Percentiles rank a stretch among this genome's conserved stretches.
Conservation (phyloP, 2,329 filamentous ascomycete species). For the Phyllosticta capitalensis region DNA sequence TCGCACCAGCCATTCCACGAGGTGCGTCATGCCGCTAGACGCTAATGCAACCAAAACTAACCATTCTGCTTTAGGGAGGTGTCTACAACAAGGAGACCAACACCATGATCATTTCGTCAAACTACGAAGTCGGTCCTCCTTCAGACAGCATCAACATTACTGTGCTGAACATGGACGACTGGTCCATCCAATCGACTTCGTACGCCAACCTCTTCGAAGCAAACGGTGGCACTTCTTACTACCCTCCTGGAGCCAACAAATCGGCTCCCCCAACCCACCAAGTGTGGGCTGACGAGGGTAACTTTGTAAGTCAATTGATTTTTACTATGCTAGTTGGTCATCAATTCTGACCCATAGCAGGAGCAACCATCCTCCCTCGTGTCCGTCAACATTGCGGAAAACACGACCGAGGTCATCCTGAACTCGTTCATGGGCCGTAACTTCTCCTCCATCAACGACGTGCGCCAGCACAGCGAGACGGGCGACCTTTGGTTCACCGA, state of each 20-base stretch:
- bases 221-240: slow-evolving; percentile 28
- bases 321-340: slow-evolving; percentile 14
- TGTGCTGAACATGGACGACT: slow-evolving; percentile 32
- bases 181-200: slow-evolving; percentile 28
- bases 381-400: slow-evolving; percentile 37
- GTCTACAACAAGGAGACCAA: slow-evolving; percentile 27
- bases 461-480: slow-evolving; percentile 31
- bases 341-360: background rate
- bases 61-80: slow-evolving; percentile 13
- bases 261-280: slow-evolving; percentile 19
- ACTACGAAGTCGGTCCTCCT: slow-evolving; percentile 18
- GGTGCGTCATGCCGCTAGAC: slow-evolving; percentile 11
- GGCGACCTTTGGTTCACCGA: slow-evolving; percentile 45
- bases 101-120: slow-evolving; percentile 34
- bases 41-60: background rate
- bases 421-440: slow-evolving; percentile 41
- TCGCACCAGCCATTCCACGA: slow-evolving; percentile 32
- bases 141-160: slow-evolving; percentile 28
- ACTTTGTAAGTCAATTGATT: slow-evolving; percentile 16
- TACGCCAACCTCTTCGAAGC: slow-evolving; percentile 29
- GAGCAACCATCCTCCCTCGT: slow-evolving; percentile 34
- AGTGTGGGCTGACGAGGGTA: slow-evolving; percentile 27
- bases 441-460: slow-evolving; percentile 36
- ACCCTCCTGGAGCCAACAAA: slow-evolving; percentile 20
- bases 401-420: slow-evolving; percentile 31